A percentile compares a stretch with the other conserved stretches of the same genome.
phyloP scores from a whole-genome alignment of 495 filamentous ascomycete genomes.

The Trichoderma asperelloides region DNA sequence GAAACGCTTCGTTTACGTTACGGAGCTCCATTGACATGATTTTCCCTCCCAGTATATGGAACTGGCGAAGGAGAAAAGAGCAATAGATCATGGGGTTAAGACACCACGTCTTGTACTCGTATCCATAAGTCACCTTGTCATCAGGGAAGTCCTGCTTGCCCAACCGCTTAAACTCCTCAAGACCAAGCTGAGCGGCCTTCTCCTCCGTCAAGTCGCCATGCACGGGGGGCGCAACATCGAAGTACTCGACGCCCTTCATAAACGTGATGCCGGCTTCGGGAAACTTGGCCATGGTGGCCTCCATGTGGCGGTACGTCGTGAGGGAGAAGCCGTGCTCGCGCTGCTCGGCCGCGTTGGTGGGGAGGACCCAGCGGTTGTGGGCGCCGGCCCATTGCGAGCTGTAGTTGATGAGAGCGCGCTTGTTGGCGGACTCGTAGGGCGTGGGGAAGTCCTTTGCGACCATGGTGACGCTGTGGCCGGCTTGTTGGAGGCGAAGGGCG shows the following conservation, averaged over 20 bases:
- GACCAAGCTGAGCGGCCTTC: constrained; percentile 29
- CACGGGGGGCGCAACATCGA: constrained; percentile 38
- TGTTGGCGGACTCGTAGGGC: constrained; percentile 33
- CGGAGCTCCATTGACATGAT: constrained; percentile 33
- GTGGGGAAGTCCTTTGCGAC: constrained; percentile 48
- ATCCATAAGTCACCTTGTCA: constrained; percentile 42
- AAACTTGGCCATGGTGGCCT: constrained; percentile 26
- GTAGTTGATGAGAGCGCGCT: constrained; percentile 45
- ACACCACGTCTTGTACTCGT: constrained; percentile 48
- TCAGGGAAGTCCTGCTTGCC: constrained; percentile 31
- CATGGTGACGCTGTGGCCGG: constrained; percentile 40
- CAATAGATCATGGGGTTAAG: constrained; percentile 57
- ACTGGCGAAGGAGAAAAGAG: constrained; percentile 43
- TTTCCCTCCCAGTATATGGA: constrained; percentile 41
- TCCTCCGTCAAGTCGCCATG: constrained; percentile 24
- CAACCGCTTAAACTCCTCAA: constrained; percentile 37
- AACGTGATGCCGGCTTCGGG: constrained; percentile 44
- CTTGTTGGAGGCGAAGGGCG: constrained; percentile 41
- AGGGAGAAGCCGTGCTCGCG: constrained; percentile 43
- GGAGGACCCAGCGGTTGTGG: constrained; percentile 49
- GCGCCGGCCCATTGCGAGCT: constrained; percentile 59
- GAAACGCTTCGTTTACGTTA: constrained; percentile 39
- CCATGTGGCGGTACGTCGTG: constrained; percentile 44
- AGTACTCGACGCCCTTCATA: constrained; percentile 49
- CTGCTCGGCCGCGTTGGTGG: constrained; percentile 18